Evolutionary conservation across 2,329 filamentous ascomycete genomes (phyloP).

Genomic region (Claviceps lovelessii): DNA sequence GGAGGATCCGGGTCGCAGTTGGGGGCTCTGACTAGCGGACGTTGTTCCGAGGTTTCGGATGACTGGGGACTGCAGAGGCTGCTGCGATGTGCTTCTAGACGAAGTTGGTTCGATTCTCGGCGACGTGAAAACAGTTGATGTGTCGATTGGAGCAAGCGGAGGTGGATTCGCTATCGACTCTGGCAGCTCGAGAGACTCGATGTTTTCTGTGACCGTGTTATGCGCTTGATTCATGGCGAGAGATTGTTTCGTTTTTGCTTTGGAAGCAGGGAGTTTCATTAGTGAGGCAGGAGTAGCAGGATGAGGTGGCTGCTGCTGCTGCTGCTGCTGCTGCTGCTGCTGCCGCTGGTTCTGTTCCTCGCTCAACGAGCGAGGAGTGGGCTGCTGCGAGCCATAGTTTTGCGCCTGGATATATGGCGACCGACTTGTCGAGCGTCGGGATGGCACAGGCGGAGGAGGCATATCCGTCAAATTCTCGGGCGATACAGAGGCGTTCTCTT

Average conservation of each 20-base stretch:
- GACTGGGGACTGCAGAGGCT: slow-evolving; percentile 34
- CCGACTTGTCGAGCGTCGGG: slow-evolving; percentile 46
- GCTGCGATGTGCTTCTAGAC: slow-evolving; percentile 37
- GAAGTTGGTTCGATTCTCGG: slow-evolving; percentile 22
- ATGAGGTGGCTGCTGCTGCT: slow-evolving; percentile 22
- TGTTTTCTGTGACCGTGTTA: slow-evolving; percentile 33
- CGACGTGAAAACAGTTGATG: slow-evolving; percentile 26
- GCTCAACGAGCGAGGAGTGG: slow-evolving; percentile 4
- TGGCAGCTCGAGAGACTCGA: slow-evolving; percentile 52
- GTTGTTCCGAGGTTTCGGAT: slow-evolving; percentile 26
- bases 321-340: slow-evolving; percentile 4
- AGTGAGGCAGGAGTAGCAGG: slow-evolving; percentile 78
- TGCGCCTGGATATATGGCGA: slow-evolving; percentile 55
- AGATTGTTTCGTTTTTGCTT: slow-evolving; percentile 34
- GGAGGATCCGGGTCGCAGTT: slow-evolving; percentile 37
- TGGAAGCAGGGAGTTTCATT: slow-evolving; percentile 56
- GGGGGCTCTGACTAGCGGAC: slow-evolving; percentile 54
- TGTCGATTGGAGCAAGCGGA: slow-evolving; percentile 21
- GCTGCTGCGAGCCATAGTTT: slow-evolving; percentile 18
- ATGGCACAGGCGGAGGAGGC: slow-evolving; percentile 53
- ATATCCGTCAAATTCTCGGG: slow-evolving; percentile 50
- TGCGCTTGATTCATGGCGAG: slow-evolving; percentile 16
- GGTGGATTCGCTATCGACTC: slow-evolving; percentile 41
- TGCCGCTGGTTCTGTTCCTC: slow-evolving; percentile 5
- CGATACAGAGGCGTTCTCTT: slow-evolving; percentile 51